Evolutionary conservation across 129 eudicot genomes (phyloP).

Genomic region (Saussurea involucrata): DNA sequence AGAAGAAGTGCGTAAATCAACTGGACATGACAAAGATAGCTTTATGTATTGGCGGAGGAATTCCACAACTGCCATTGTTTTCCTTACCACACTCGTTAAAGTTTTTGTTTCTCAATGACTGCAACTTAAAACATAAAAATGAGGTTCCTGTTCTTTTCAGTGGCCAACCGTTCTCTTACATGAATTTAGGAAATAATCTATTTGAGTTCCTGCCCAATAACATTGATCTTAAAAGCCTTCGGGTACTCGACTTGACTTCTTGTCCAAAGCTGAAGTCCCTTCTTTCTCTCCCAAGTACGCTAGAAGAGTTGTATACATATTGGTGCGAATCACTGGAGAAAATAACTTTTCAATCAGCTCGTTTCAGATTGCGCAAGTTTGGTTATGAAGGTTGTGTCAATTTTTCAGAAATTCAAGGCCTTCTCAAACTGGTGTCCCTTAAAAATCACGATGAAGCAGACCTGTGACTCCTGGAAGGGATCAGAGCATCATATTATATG

Average conservation of each 20-base stretch:
- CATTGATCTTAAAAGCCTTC: not conserved
- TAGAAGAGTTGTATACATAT: not conserved
- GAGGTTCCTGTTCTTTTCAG: not conserved
- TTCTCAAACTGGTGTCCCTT: not conserved
- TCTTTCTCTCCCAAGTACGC: slow-evolving; percentile 7
- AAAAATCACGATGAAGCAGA: not conserved
- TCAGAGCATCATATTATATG: not conserved
- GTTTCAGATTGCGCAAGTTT: not conserved
- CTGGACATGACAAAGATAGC: too few relatives aligned
- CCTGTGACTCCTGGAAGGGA: slow-evolving; percentile 11
- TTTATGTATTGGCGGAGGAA: not conserved
- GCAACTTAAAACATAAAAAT: not conserved
- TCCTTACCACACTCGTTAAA: not conserved
- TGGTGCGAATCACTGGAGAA: not conserved
- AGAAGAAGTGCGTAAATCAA: too few relatives aligned
- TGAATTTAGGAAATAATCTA: not conserved
- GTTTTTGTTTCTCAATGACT: not conserved
- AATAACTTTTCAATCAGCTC: slow-evolving; percentile 2
- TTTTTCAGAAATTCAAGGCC: slow-evolving; percentile 10
- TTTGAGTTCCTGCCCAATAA: not conserved
- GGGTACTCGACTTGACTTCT: not conserved
- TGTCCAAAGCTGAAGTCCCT: not conserved
- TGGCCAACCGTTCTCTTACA: not conserved
- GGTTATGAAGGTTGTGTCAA: not conserved
- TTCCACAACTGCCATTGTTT: not conserved